Base-by-base conservation (phyloP, 2,329 filamentous ascomycete genomes). In the Magnaporthiopsis rhizophila region DNA sequence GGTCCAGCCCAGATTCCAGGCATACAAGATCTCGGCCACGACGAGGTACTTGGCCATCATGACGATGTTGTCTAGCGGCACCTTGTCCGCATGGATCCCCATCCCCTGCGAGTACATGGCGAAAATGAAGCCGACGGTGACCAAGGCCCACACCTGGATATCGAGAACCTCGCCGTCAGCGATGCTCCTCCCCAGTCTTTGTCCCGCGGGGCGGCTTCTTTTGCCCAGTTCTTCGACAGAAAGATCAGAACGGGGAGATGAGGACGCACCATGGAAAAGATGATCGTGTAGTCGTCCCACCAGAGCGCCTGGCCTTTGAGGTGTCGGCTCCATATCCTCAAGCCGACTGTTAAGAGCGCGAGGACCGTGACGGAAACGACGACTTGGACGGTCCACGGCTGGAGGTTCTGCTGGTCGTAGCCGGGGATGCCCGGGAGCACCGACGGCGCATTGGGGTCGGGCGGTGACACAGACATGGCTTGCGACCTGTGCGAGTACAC, bases 241-340 rank as follows among this genome's bases (percentile, higher is more conserved):
- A 11, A 21, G 8, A 24, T n/a, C 18, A 11, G 8, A 11, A 53
- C 9, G 53, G 36, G 30, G n/a, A 26, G 36, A 24, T 13, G 61
- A 3, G 38, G 62, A 68, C 72, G 59, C 69, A 81, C 79, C 79
- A 80, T 78, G 0, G 80, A 81, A 62, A 77, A 80, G 0, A 81
- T 65, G 64, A 82, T 79, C 69, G 80, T 73, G 69, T 75, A 81
- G 68, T 82, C 80, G 71, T 82, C 80, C 80, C 79, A 81, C 80
- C 80, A 82, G 6, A 81, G 68, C 65, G 70, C 69, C 64, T 80
- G 79, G 3, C 71, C 75, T 59, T 78, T 79, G 59, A 80, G 69
- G 61, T 74, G 73, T 13, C 80, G 77, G 64, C 77, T 77, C 34
- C 76, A 64, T 6, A 82, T 62, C 2, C 80, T 74, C 18, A 81